Conservation (phyloP, 2,329 filamentous ascomycete genomes). For the Claviceps capensis region DNA sequence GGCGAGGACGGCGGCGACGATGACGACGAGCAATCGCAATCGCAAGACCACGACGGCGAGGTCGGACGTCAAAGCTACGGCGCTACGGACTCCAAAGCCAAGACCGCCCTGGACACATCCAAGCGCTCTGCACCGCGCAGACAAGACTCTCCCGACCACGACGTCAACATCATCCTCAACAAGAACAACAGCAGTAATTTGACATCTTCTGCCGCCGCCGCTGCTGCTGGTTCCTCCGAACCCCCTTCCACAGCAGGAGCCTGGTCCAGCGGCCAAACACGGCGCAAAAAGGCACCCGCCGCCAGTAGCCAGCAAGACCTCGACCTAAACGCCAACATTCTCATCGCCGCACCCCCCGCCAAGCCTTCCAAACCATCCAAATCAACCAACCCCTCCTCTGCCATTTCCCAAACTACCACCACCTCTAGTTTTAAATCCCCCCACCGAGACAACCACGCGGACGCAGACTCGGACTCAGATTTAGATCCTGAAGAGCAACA, state of each 20-base stretch:
- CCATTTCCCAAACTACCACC: conserved; percentile 7
- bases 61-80: conserved; percentile 62
- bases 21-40: conserved; percentile 24
- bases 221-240: conserved; percentile 8
- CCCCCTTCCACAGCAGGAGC: conserved; percentile 21
- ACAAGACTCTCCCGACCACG: conserved; percentile 13
- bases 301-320: conserved; percentile 21
- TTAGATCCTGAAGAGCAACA: conserved; percentile 36
- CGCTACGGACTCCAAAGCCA: conserved; percentile 16
- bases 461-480: conserved; percentile 17
- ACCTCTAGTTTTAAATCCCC: too few species aligned
- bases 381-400: conserved; percentile 4
- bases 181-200: conserved; percentile 6
- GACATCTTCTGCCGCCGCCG: conserved; percentile 5
- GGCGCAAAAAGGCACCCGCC: conserved; percentile 20
- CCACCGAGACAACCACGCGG: not conserved
- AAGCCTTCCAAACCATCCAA: not conserved
- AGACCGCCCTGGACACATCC: conserved; percentile 18
- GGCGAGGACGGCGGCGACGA: conserved; percentile 19
- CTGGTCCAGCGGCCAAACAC: conserved; percentile 27
- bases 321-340: conserved; percentile 24
- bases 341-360: conserved; percentile 11
- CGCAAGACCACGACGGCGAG: conserved; percentile 21
- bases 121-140: conserved; percentile 15
- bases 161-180: conserved; percentile 16